phyloP scores from a whole-genome alignment of 495 filamentous ascomycete genomes.

The Aspergillus steynii region DNA sequence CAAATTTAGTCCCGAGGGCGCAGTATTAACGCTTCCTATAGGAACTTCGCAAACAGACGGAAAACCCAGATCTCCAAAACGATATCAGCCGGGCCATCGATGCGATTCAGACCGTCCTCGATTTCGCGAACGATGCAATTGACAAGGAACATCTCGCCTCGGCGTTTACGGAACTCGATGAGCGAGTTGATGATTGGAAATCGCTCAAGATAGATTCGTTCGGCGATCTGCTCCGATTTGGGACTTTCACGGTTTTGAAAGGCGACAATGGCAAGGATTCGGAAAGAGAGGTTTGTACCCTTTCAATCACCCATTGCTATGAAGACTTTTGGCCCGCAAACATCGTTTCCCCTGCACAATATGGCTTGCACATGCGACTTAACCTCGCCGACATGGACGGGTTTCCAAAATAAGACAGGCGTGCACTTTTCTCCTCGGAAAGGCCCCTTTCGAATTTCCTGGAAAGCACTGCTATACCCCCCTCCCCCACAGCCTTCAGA shows the following conservation, averaged over 20 bases:
- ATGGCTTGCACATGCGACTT: slow-evolving; percentile 3
- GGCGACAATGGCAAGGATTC: slow-evolving; percentile 74
- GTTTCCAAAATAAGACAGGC: too few relatives aligned
- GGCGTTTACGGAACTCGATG: slow-evolving; percentile 76
- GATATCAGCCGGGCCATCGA: slow-evolving; percentile 73
- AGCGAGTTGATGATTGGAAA: slow-evolving; percentile 97
- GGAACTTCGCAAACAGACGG: slow-evolving; percentile 83
- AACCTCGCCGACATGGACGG: background rate
- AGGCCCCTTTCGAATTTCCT: too few relatives aligned
- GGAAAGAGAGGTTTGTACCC: slow-evolving; percentile 74
- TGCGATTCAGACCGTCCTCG: slow-evolving; percentile 72
- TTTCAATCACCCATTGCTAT: slow-evolving; percentile 14
- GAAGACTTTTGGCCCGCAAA: slow-evolving; percentile 13
- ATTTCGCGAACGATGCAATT: slow-evolving; percentile 85
- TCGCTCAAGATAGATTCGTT: slow-evolving; percentile 86
- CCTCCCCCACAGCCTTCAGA: too few relatives aligned
- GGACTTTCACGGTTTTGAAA: slow-evolving; percentile 92
- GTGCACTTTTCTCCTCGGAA: too few relatives aligned
- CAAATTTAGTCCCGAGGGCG: background rate
- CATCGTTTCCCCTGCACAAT: slow-evolving; percentile 7
- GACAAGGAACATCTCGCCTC: slow-evolving; percentile 78
- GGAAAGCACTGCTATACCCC: too few relatives aligned
- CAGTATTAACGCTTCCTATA: slow-evolving; percentile 33
- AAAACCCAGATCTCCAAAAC: slow-evolving; percentile 63
- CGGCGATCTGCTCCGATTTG: slow-evolving; percentile 83